Evolutionary conservation across 495 filamentous ascomycete species (phyloP), one percentile per base, ranked within the genome.

Genomic region (Chaetomium cochliodes): DNA sequence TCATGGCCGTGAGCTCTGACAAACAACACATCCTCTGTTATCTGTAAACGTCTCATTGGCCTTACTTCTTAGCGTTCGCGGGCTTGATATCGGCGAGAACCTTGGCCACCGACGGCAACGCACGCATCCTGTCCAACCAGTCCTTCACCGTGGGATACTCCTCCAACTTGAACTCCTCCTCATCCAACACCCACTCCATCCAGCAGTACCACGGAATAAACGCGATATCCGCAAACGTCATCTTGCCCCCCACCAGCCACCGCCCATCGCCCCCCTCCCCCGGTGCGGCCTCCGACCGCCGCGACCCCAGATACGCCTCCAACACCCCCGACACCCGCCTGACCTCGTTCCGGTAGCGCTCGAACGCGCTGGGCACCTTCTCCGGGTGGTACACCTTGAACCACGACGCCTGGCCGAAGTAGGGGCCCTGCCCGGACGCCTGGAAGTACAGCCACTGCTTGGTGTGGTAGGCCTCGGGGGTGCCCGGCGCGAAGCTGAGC

Each of bases 391-490:
- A 80, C 13, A 68, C 66, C 7, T 58, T 72, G 74, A 90, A 70
- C 74, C 78, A 79, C 20, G 64, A 69, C 0, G 76, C 76, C 69
- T 87, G 85, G 23, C 86, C 85, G 67, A 79, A 90, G 74, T 89
- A 90, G 0, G 87, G 87, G 0, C 86, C 88, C 72, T 90, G 88
- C 13, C 87, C 87, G 5, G 80, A 82, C 69, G 80, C 77, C 75
- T 91, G 88, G 78, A 85, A 90, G 70, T 81, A 81, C 1, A 90
- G 78, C 80, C 83, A 90, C 69, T 91, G 88, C 68, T 85, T 85
- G 37, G 80, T 77, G 5, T 77, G 75, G 70, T 80, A 83, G 50
- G 74, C 78, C 54, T 87, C 84, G 20, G 72, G 72, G 0, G 79
- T 74, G 28, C 78, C 79, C 13, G 74, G 44, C 5, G 74, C 68